Evolutionary conservation across 306 rosid genomes (phyloP).

Genomic region (Styphnolobium japonicum): DNA sequence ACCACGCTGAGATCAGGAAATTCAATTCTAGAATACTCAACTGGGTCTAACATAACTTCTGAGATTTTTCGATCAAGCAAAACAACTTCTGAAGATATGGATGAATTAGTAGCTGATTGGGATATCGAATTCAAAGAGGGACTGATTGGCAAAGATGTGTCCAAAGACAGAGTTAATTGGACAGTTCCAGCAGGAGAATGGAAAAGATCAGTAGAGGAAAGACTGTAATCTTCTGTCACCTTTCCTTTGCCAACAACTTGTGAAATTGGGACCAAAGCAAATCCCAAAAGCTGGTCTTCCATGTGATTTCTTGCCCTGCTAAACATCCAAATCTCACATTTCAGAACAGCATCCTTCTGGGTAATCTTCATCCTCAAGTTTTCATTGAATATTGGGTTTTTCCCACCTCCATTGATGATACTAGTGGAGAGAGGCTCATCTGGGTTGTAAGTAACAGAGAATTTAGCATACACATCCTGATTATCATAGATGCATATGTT

Average conservation of each 20-base stretch:
- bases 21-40: conserved; percentile 63
- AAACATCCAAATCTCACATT: conserved; percentile 95
- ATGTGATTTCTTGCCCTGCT: conserved; percentile 74
- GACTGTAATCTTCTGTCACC: conserved; percentile 49
- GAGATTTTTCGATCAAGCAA: conserved; percentile 51
- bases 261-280: conserved; percentile 77
- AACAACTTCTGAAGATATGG: conserved; percentile 67
- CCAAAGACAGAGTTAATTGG: conserved; percentile 40
- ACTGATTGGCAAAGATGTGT: conserved; percentile 38
- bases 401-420: conserved; percentile 75
- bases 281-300: conserved; percentile 92
- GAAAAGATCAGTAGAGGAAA: conserved; percentile 73
- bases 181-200: conserved; percentile 80
- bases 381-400: conserved; percentile 77
- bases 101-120: conserved; percentile 39
- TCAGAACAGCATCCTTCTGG: conserved; percentile 75
- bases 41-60: conserved; percentile 46
- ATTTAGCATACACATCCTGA: conserved; percentile 91
- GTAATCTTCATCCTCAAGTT: conserved; percentile 65
- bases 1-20: conserved; percentile 59
- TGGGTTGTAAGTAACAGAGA: conserved; percentile 85
- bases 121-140: conserved; percentile 29
- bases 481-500: conserved; percentile 92
- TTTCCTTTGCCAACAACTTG: conserved; percentile 57
- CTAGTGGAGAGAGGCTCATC: conserved; percentile 76